Evolutionary conservation across 2,329 filamentous ascomycete species (phyloP).

Genomic region (Coniochaeta pulveracea): DNA sequence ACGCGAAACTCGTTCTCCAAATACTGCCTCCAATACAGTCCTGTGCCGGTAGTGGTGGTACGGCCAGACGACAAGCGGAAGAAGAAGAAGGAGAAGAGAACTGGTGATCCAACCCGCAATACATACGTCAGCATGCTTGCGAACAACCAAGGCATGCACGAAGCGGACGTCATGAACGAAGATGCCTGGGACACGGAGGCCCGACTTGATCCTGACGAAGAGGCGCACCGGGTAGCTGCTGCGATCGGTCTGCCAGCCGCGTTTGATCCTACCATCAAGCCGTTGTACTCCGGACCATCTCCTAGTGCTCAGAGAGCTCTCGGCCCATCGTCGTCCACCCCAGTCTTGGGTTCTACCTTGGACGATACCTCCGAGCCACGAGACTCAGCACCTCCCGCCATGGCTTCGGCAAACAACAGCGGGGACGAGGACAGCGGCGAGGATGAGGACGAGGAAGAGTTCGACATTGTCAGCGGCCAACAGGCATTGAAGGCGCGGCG

Average conservation of each 20-base stretch:
- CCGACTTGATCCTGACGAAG: constrained; percentile 45
- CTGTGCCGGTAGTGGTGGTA: constrained; percentile 86
- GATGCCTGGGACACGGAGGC: constrained; percentile 43
- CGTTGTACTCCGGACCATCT: constrained; percentile 23
- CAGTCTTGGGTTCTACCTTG: no score
- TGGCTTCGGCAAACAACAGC: constrained; percentile 14
- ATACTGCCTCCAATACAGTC: constrained; percentile 88
- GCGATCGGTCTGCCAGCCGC: constrained; percentile 50
- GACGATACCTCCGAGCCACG: no score
- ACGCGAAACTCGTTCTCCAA: constrained; percentile 77
- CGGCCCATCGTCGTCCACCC: neutral
- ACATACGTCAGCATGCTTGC: constrained; percentile 71
- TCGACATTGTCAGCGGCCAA: constrained; percentile 25
- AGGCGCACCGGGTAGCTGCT: constrained; percentile 53
- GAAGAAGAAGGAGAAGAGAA: constrained; percentile 81
- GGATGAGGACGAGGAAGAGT: constrained; percentile 29
- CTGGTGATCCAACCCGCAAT: constrained; percentile 62
- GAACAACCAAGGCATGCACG: constrained; percentile 44
- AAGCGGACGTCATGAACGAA: constrained; percentile 43
- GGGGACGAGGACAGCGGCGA: constrained; percentile 34
- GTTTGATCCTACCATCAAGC: constrained; percentile 54
- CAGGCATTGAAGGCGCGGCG: constrained; percentile 22
- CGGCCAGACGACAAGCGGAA: constrained; percentile 76
- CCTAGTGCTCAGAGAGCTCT: neutral
- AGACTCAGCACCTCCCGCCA: constrained; percentile 10